Percentiles rank a stretch among this genome's conserved stretches.
phyloP scores from a whole-genome alignment of 805 yeast genomes.

The Candida morakotiae region DNA sequence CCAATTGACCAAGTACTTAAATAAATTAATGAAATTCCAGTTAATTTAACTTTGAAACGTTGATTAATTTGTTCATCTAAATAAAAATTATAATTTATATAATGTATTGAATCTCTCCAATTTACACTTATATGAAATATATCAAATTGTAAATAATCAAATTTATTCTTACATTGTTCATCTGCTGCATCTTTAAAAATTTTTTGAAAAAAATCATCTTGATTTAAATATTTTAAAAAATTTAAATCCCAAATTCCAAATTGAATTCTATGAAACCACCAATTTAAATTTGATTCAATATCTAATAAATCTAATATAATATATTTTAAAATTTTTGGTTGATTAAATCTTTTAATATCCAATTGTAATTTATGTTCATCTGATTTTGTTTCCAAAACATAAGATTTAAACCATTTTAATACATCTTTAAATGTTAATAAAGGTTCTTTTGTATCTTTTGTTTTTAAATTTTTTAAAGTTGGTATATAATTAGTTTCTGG shows the following conservation, averaged over 20 bases:
- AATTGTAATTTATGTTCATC: slow-evolving; percentile 29
- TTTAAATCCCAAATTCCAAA: slow-evolving; percentile 40
- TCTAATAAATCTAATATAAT: slow-evolving; percentile 26
- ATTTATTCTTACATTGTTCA: slow-evolving; percentile 6
- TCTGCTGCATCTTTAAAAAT: slow-evolving; percentile 15
- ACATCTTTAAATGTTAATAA: slow-evolving; percentile 28
- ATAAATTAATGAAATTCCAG: slow-evolving; percentile 36
- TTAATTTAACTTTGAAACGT: slow-evolving; percentile 22
- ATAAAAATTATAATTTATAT: slow-evolving; percentile 32
- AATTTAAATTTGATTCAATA: slow-evolving; percentile 25
- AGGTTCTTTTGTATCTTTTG: slow-evolving; percentile 30
- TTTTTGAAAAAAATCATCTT: slow-evolving; percentile 30
- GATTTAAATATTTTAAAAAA: slow-evolving; percentile 35
- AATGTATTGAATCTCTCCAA: slow-evolving; percentile 30
- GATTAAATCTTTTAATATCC: slow-evolving; percentile 38
- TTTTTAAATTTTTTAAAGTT: slow-evolving; percentile 22
- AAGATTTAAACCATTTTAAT: slow-evolving; percentile 27
- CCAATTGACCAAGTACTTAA: slow-evolving; percentile 34
- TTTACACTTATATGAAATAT: slow-evolving; percentile 31
- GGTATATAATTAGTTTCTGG: slow-evolving; percentile 26
- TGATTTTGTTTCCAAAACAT: slow-evolving; percentile 13
- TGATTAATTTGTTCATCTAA: slow-evolving; percentile 15
- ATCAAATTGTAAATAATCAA: slow-evolving; percentile 26
- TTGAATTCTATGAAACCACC: slow-evolving; percentile 37
- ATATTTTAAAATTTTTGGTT: slow-evolving; percentile 26